Percentiles rank a stretch among this genome's conserved stretches.
Evolutionary conservation across 768 basidiomycete species (phyloP).

Genomic region (Lanmaoa rubissima): DNA sequence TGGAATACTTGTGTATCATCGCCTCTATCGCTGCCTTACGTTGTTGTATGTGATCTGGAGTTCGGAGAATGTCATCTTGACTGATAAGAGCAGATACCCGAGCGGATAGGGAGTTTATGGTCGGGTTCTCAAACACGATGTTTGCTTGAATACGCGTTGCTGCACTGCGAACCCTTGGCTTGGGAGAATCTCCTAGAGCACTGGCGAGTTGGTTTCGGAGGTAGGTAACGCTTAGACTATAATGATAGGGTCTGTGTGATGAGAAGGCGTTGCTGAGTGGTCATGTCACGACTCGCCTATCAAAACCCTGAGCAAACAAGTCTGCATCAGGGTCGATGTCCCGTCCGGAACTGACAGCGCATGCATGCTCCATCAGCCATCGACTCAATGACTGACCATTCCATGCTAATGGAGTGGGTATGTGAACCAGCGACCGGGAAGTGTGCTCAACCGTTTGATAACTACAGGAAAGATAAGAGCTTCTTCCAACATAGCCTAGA

Average conservation of each 20-base stretch:
- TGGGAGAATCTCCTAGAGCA: conserved; percentile 27
- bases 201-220: conserved; percentile 20
- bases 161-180: conserved; percentile 20
- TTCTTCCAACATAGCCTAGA: not conserved
- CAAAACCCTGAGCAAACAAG: conserved; percentile 34
- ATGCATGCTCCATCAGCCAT: conserved; percentile 16
- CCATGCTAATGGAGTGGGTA: not conserved
- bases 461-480: not conserved
- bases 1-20: conserved; percentile 40
- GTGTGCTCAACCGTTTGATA: not conserved
- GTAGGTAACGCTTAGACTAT: conserved; percentile 25
- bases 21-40: conserved; percentile 16
- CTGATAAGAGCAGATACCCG: not conserved
- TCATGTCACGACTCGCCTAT: conserved; percentile 22
- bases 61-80: not conserved
- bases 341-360: not conserved
- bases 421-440: not conserved
- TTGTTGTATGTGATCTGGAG: not conserved
- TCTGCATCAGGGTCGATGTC: conserved; percentile 7
- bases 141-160: conserved; percentile 24
- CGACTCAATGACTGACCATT: not conserved
- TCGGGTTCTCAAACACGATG: conserved; percentile 40
- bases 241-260: not conserved
- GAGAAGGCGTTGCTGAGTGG: not conserved
- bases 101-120: conserved; percentile 8